Percentiles rank a stretch among this genome's conserved stretches.
phyloP scores from a whole-genome alignment of 257 asterid species.

The Solanum corneliomulleri region DNA sequence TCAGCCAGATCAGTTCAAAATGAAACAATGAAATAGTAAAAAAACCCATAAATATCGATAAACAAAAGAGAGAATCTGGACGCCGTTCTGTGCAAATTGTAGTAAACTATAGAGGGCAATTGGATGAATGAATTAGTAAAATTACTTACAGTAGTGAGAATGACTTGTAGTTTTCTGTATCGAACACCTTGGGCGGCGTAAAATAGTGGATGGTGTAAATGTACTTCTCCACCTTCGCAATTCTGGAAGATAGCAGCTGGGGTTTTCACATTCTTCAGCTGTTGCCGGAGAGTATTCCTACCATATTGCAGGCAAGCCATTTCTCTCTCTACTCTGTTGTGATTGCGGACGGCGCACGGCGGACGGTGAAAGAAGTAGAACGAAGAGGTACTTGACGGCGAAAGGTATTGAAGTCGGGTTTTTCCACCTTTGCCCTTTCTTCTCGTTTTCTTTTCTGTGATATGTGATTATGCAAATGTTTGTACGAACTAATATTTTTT shows the following conservation, averaged over 20 bases:
- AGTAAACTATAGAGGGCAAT: neutral
- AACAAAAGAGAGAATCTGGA: neutral
- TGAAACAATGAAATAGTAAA: neutral
- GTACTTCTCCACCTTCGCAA: neutral
- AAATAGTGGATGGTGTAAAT: constrained; percentile 22
- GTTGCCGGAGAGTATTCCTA: neutral
- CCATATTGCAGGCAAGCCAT: neutral
- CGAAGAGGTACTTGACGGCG: neutral
- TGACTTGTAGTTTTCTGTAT: constrained; percentile 31
- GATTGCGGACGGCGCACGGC: neutral
- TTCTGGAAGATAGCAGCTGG: neutral
- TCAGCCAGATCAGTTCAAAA: neutral
- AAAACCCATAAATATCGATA: neutral
- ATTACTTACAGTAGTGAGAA: constrained; percentile 27
- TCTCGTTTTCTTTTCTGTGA: neutral
- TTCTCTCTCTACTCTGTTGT: neutral
- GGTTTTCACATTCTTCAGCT: neutral
- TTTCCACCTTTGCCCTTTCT: neutral
- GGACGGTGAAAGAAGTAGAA: neutral
- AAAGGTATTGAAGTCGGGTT: neutral
- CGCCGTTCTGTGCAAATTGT: neutral
- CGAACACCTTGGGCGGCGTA: constrained; percentile 30
- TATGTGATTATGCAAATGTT: neutral
- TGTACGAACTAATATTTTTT: neutral
- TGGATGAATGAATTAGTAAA: neutral